A percentile compares a stretch with the other conserved stretches of the same genome.
These are phyloP conservation scores for Aaosphaeria pasadenensis DNA, from an alignment of 2,329 filamentous ascomycete species.

Conservation along the genomic window DNA sequence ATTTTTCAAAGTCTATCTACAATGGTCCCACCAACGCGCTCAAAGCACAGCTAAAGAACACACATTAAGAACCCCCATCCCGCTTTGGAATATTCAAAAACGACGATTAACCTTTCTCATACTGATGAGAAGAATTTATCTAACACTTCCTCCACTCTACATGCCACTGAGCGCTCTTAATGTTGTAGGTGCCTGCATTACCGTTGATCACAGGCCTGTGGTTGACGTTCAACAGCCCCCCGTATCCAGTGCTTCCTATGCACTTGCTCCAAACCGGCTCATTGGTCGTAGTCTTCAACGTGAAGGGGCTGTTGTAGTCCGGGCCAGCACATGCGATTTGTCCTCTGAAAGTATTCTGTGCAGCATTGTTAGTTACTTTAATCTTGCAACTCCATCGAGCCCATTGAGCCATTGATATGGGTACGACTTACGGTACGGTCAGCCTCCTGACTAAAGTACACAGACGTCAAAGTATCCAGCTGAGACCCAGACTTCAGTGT, in stretches of 20 bases:
- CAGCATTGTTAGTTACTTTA: not conserved
- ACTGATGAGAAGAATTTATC: not conserved
- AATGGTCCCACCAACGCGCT: not conserved
- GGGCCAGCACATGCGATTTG: constrained; percentile 20
- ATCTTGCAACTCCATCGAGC: not conserved
- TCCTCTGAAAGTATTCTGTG: constrained; percentile 16
- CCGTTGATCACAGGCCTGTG: constrained; percentile 25
- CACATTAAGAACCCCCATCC: not conserved
- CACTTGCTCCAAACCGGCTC: constrained; percentile 29
- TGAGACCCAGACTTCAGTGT: constrained; percentile 18
- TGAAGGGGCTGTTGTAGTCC: constrained; percentile 10
- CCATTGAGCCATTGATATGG: not conserved
- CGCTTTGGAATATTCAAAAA: not conserved
- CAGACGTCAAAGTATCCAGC: constrained; percentile 21
- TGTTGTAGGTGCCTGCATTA: constrained; percentile 21
- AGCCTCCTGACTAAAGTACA: constrained; percentile 30
- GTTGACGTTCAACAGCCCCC: constrained; percentile 31
- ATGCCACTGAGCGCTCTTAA: constrained; percentile 25
- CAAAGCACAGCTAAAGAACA: not conserved
- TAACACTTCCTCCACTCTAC: constrained; percentile 28
- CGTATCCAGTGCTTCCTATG: constrained; percentile 20
- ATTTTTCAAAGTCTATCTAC: not conserved
- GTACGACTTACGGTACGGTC: constrained; percentile 19
- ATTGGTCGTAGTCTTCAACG: constrained; percentile 16
- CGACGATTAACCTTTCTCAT: not conserved